Evolutionary conservation across 441 rosid species (phyloP).

Genomic region (Oxalis stricta): DNA sequence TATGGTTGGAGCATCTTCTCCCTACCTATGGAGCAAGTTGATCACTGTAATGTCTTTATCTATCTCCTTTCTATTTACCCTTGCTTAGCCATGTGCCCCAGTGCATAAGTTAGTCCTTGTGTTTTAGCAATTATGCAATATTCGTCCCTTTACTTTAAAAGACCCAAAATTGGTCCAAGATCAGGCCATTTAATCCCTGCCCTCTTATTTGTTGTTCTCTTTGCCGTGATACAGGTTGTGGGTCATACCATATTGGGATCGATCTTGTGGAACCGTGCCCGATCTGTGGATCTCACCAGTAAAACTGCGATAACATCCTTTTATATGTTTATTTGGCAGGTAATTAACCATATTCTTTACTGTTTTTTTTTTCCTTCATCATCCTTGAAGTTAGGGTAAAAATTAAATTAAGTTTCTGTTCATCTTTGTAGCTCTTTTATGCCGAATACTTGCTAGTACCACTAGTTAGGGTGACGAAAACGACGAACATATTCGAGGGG

Average conservation of each 20-base stretch:
- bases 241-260: slow-evolving; percentile 60
- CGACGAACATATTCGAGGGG: too few relatives aligned
- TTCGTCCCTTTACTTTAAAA: too few relatives aligned
- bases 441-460: slow-evolving; percentile 62
- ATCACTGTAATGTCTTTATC: slow-evolving; percentile 47
- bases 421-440: slow-evolving; percentile 43
- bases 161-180: too few relatives aligned
- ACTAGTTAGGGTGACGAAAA: slow-evolving; percentile 38
- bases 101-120: background rate
- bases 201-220: too few relatives aligned
- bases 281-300: slow-evolving; percentile 58
- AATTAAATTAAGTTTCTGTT: too few relatives aligned
- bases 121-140: too few relatives aligned
- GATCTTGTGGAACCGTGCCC: slow-evolving; percentile 62
- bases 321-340: slow-evolving; percentile 99
- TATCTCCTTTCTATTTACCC: background rate
- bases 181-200: too few relatives aligned
- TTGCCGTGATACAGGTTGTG: slow-evolving; percentile 33
- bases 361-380: too few relatives aligned
- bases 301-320: slow-evolving; percentile 77
- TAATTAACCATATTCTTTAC: slow-evolving; percentile 15
- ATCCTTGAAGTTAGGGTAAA: too few relatives aligned
- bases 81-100: background rate
- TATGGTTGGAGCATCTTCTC: slow-evolving; percentile 63
- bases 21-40: slow-evolving; percentile 69